phyloP scores from a whole-genome alignment of 495 filamentous ascomycete species.

The Aspergillus mulundensis region DNA sequence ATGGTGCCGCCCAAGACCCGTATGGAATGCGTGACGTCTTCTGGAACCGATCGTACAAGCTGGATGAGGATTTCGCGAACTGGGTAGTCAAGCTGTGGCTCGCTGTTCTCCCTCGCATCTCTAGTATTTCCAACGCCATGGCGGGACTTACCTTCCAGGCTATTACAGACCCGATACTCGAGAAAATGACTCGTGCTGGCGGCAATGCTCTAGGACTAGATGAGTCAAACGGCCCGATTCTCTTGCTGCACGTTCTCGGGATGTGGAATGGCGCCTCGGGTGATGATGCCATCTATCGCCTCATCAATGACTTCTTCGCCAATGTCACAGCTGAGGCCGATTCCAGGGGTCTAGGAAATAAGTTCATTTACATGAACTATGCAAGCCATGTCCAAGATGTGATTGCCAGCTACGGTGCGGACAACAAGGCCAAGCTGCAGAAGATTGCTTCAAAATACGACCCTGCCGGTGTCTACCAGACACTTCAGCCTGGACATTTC shows the following conservation, averaged over 20 bases:
- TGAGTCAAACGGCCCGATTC: conserved; percentile 32
- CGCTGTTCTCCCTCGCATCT: conserved; percentile 30
- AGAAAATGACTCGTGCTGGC: conserved; percentile 39
- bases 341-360: conserved; percentile 35
- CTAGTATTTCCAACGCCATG: conserved; percentile 31
- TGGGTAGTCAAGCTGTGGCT: conserved; percentile 37
- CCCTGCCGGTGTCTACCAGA: conserved; percentile 9
- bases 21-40: conserved; percentile 43
- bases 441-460: conserved; percentile 5
- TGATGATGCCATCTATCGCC: conserved; percentile 25
- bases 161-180: conserved; percentile 34
- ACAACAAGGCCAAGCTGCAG: conserved; percentile 8
- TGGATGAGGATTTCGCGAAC: conserved; percentile 30
- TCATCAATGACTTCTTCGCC: conserved; percentile 19
- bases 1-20: conserved; percentile 37
- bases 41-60: conserved; percentile 35
- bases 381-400: conserved; percentile 10
- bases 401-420: conserved; percentile 8
- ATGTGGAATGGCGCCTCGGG: conserved; percentile 33
- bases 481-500: conserved; percentile 11
- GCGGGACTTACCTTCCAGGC: conserved; percentile 48
- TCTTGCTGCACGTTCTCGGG: conserved; percentile 31
- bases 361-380: conserved; percentile 57
- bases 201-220: conserved; percentile 53
- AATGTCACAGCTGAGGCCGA: conserved; percentile 33